Base-by-base conservation (phyloP, 148 eudicot species). In the Camellia granthamiana region DNA sequence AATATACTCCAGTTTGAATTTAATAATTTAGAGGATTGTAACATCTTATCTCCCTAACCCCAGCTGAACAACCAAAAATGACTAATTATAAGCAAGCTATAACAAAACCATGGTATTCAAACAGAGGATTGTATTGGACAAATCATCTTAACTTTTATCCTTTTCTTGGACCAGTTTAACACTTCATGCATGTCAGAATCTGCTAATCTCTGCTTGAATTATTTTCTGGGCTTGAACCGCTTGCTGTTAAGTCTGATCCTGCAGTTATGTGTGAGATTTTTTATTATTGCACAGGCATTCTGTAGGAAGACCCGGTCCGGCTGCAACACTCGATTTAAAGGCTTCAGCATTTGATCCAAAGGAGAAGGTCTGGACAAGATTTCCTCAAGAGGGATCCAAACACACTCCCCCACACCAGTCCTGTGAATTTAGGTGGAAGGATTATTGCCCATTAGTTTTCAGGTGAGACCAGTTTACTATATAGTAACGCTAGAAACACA, bases 371-470 rank as follows among this genome's bases (percentile, higher is more conserved):
- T 97, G 99, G 99, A 97, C 99, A n/a, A 91, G 86, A 66, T 94
- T 97, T 81, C 99, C 99, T 30, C 74, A 93, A 3, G 99, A 97
- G 83, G 99, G 99, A 51, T 97, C 99, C 23, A 97, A 97, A 73
- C 42, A 83, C 79, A 97, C 99, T 46, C 99, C 99, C 44, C 98
- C 98, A 11, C 99, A 97, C 55, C 88, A 83, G 10, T 94, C 98
- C 2, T 87, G 88, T 75, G 99, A 97, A 66, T 97, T 97, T 74
- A 89, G 88, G 80, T 97, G 99, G 99, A 97, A 97, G 72, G 99
- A 97, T 72, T 97, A 97, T 44, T 97, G 98, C 70, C 99, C 99
- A 64, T 84, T 91, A 82, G 99, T 97, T 76, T 97, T 97, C 90
- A 92, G 99, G 99, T 97, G 46, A 78, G 79, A 46, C 18, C 64